These are phyloP conservation scores for Chlamydomonas sp. DNA, from an alignment of 139 green algal species.

Conservation along the genomic window DNA sequence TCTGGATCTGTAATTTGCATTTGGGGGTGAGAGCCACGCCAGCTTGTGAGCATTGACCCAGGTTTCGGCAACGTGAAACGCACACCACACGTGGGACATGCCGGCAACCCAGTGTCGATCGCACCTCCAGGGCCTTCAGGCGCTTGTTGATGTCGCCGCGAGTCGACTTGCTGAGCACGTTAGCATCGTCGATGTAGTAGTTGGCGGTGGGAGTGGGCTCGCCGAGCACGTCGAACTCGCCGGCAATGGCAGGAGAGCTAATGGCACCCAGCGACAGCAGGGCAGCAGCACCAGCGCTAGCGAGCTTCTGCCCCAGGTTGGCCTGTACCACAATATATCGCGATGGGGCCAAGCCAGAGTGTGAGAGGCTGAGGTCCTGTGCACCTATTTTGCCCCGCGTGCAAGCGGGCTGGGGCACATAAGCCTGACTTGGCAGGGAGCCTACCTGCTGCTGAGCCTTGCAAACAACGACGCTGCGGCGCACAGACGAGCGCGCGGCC, in stretches of 20 bases:
- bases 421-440: not conserved
- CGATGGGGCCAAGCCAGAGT: not conserved
- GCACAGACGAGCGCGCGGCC: not conserved
- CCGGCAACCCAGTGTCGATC: not conserved
- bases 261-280: conserved; percentile 39
- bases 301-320: conserved; percentile 39
- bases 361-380: not conserved
- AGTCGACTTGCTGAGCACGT: conserved; percentile 84
- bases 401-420: not conserved
- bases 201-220: conserved; percentile 68
- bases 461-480: conserved; percentile 11
- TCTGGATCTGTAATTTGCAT: conserved; percentile 56
- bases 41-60: too few species aligned
- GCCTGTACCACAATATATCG: conserved; percentile 1
- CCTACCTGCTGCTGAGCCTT: conserved; percentile 24
- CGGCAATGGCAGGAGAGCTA: conserved; percentile 39
- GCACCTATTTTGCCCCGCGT: not conserved
- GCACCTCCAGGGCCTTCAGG: conserved; percentile 84
- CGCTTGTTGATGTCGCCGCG: conserved; percentile 76
- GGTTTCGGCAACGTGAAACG: too few species aligned
- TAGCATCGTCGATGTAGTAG: conserved; percentile 95
- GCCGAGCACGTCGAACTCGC: conserved; percentile 91
- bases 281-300: conserved; percentile 43
- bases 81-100: too few species aligned
- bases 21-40: not conserved